Percentiles rank a stretch among this genome's conserved stretches.
Evolutionary conservation across 2,329 filamentous ascomycete genomes (phyloP).

Genomic region (Elsinoe australis): DNA sequence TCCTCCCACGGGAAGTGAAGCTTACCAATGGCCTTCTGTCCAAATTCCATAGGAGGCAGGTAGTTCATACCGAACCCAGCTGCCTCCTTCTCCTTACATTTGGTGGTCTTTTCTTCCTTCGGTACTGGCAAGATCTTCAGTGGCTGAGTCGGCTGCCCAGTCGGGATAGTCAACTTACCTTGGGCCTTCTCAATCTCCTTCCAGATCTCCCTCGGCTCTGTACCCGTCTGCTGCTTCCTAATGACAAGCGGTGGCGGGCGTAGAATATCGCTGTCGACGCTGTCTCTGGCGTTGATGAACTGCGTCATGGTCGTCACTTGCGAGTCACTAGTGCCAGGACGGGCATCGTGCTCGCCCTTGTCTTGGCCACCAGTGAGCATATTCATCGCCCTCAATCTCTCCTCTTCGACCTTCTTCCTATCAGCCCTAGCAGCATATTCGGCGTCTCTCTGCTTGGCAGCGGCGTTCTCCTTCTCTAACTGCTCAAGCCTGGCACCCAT

Average conservation of each 20-base stretch:
- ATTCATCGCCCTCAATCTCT: too few species aligned
- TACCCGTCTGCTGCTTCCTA: not conserved
- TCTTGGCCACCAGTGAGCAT: conserved; percentile 7
- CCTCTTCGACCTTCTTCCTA: too few species aligned
- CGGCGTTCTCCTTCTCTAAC: not conserved
- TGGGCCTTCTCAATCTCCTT: conserved; percentile 4
- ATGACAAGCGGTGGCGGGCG: conserved; percentile 1
- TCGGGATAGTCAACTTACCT: not conserved
- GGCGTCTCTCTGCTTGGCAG: not conserved
- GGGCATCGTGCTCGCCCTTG: not conserved
- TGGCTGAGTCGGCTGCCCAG: not conserved
- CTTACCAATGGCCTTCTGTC: conserved; percentile 1
- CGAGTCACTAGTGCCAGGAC: conserved; percentile 3
- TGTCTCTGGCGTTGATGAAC: conserved; percentile 10
- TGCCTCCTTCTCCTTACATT: conserved; percentile 1
- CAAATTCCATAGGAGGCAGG: not conserved
- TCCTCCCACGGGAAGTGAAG: conserved; percentile 10
- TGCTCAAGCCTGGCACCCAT: not conserved
- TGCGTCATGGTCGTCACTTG: conserved; percentile 6
- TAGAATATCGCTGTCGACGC: conserved; percentile 11
- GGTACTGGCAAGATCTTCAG: not conserved
- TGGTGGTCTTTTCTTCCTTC: not conserved
- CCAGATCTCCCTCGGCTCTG: conserved; percentile 9
- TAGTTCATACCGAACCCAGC: conserved; percentile 6
- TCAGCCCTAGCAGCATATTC: too few species aligned